Base-by-base conservation (phyloP, 2,329 filamentous ascomycete species). In the Pestalotiopsis sp. region DNA sequence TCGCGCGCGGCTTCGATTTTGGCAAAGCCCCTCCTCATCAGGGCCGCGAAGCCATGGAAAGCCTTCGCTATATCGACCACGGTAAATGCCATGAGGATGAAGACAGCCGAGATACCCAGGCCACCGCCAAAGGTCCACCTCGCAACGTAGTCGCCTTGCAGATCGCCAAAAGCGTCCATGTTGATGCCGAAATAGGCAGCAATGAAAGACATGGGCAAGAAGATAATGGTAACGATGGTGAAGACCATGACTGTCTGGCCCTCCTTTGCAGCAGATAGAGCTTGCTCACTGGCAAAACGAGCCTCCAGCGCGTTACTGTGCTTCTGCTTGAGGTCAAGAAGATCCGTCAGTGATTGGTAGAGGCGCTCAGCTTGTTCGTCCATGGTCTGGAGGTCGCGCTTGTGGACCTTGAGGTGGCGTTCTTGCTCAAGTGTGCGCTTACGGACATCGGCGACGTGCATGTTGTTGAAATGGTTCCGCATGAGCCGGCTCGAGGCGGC, bases 311-410 rank as follows among this genome's bases (percentile, higher is more conserved):
- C 89, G 77, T 91, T 92, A 71, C 89, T 89, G 69, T 92, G 89
- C 76, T 91, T 91, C 73, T 92, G 90, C 74, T 92, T 92, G 1
- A 91, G 83, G 71, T 92, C 90, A 0, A 92, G 84, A 4, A 92
- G 79, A 72, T 91, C 86, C 0, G 86, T 89, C 59, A 91, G 84
- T 68, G 84, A 86, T 58, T 84, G 80, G 74, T 91, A 90, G 70
- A 91, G 87, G 25, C 85, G 83, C 68, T 86, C 83, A 0, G 89
- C 89, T 76, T 90, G 89, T 65, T 85, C 84, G 73, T 90, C 86
- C 89, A 91, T 91, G 17, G 88, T 83, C 41, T 85, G 83, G n/a
- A 91, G 83, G 69, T 91, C 89, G 69, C 86, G 86, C 61, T 87
- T 78, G 64, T 89, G 85, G 65, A 85, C 83, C 61, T 89, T 87